A percentile compares a stretch with the other conserved stretches of the same genome.
These are phyloP conservation scores for Schizopora paradoxa DNA, from an alignment of 1,284 basidiomycete species.

Conservation along the genomic window DNA sequence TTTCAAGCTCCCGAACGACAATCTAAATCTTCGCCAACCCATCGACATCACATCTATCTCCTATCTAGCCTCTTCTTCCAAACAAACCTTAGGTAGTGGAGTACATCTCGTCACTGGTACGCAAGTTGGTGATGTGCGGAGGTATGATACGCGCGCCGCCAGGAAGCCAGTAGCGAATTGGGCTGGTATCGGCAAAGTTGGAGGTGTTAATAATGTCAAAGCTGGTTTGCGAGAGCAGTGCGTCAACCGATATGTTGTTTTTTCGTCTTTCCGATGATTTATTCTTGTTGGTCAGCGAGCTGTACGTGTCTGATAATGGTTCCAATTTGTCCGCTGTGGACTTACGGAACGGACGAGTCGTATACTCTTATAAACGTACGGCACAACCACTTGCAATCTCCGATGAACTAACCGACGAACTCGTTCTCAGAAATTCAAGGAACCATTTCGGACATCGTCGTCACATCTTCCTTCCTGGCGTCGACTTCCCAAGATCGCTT, in stretches of 20 bases:
- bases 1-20: slow-evolving; percentile 68
- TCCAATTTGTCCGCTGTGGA: slow-evolving; percentile 70
- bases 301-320: slow-evolving; percentile 71
- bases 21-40: slow-evolving; percentile 73
- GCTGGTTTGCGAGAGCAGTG: slow-evolving; percentile 66
- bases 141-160: slow-evolving; percentile 76
- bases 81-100: slow-evolving; percentile 30
- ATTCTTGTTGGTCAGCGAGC: slow-evolving; percentile 45
- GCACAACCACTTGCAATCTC: slow-evolving; percentile 9
- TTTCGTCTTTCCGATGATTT: background rate
- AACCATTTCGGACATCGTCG: slow-evolving; percentile 57
- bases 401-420: background rate
- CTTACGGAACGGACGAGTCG: slow-evolving; percentile 62
- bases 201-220: slow-evolving; percentile 62
- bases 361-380: slow-evolving; percentile 71
- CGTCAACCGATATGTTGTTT: slow-evolving; percentile 27
- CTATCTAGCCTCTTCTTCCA: slow-evolving; percentile 42
- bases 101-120: slow-evolving; percentile 68
- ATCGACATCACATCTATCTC: slow-evolving; percentile 71
- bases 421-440: slow-evolving; percentile 56
- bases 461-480: slow-evolving; percentile 51
- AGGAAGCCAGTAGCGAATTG: slow-evolving; percentile 69
- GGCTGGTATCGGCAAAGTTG: slow-evolving; percentile 53
- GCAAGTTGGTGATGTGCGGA: slow-evolving; percentile 67
- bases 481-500: slow-evolving; percentile 66